Conservation (phyloP, 2,329 filamentous ascomycete species). For the Cercospora zeina region DNA sequence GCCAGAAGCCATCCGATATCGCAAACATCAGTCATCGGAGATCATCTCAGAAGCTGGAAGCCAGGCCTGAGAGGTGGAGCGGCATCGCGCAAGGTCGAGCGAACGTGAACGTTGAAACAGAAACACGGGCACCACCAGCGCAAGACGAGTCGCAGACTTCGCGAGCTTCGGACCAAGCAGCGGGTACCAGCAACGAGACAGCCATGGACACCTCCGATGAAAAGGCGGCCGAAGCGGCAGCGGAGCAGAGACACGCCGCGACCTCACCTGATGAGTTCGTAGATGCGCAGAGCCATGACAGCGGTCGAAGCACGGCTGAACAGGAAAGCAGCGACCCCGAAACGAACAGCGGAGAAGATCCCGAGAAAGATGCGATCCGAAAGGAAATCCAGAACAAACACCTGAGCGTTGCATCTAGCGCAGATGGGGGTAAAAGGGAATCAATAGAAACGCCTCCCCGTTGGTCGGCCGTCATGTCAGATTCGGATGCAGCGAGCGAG, state of each 20-base stretch:
- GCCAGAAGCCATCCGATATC: slow-evolving; percentile 9
- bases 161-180: background rate
- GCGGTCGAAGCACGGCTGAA: background rate
- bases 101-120: slow-evolving; percentile 2
- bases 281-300: slow-evolving; percentile 4
- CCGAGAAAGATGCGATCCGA: slow-evolving; percentile 26
- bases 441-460: slow-evolving; percentile 28
- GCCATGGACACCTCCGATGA: slow-evolving; percentile 24
- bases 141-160: background rate
- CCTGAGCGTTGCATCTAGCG: slow-evolving; percentile 21
- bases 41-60: slow-evolving; percentile 4
- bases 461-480: slow-evolving; percentile 25
- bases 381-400: slow-evolving; percentile 27
- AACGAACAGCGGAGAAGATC: slow-evolving; percentile 6
- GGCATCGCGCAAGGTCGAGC: slow-evolving; percentile 14
- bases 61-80: slow-evolving; percentile 17
- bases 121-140: background rate
- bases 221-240: slow-evolving; percentile 18
- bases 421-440: slow-evolving; percentile 26
- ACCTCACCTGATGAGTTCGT: slow-evolving; percentile 7
- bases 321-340: slow-evolving; percentile 7
- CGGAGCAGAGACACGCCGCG: slow-evolving; percentile 1
- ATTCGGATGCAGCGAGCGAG: slow-evolving; percentile 22
- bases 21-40: slow-evolving; percentile 3
- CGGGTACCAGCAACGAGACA: background rate